Conservation (phyloP, 148 eudicot species). For the Limonium bicolor region DNA sequence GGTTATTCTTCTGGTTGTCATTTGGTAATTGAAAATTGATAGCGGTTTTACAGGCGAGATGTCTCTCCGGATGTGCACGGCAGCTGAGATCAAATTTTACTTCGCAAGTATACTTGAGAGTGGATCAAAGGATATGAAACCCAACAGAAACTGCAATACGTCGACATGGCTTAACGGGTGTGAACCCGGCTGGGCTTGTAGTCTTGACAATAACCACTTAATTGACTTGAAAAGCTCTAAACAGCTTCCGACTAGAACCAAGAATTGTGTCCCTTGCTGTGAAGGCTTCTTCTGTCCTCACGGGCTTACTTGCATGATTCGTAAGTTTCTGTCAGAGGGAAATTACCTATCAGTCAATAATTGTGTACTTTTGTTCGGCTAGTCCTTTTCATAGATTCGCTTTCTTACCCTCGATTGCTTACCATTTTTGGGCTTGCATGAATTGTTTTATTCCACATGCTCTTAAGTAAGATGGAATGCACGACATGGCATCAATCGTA, state of each 20-base stretch:
- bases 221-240: background rate
- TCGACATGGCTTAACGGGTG: constrained; percentile 26
- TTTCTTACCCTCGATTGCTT: too few species aligned
- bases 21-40: background rate
- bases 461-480: too few species aligned
- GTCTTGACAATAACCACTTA: constrained; percentile 3
- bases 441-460: too few species aligned
- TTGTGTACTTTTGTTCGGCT: too few species aligned
- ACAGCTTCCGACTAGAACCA: constrained; percentile 22
- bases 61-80: constrained; percentile 16
- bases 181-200: constrained; percentile 44
- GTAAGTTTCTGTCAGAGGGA: constrained; percentile 17
- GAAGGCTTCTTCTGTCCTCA: constrained; percentile 38
- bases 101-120: background rate
- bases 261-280: constrained; percentile 21
- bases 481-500: too few species aligned
- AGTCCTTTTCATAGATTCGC: too few species aligned
- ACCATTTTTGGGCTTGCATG: too few species aligned
- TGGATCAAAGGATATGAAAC: constrained; percentile 1
- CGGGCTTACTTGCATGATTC: constrained; percentile 43
- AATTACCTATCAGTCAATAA: too few species aligned
- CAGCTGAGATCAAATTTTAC: constrained; percentile 24
- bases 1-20: background rate
- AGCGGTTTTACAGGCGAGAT: constrained; percentile 16
- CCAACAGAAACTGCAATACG: constrained; percentile 26